These are phyloP conservation scores for Poronia punctata DNA, from an alignment of 495 filamentous ascomycete species.

Conservation along the genomic window DNA sequence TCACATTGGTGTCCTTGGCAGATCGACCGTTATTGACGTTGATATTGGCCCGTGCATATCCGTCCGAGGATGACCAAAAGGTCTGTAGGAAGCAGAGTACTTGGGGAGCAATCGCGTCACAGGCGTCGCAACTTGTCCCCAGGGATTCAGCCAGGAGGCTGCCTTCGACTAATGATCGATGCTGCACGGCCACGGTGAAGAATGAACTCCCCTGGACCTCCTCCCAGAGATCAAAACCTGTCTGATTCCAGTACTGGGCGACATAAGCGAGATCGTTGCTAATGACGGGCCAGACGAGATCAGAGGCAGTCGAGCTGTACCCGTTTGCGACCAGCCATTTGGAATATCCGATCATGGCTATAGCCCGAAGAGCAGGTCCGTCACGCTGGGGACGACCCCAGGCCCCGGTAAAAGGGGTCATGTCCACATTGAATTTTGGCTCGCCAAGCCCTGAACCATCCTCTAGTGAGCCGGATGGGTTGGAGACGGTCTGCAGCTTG, in stretches of 20 bases:
- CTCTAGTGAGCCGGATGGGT: constrained; percentile 50
- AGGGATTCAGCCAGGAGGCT: constrained; percentile 45
- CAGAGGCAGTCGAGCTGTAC: constrained; percentile 31
- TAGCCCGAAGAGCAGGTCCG: constrained; percentile 63
- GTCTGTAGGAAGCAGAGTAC: constrained; percentile 54
- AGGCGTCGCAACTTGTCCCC: constrained; percentile 37
- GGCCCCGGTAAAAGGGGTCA: constrained; percentile 50
- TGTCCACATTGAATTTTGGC: constrained; percentile 54
- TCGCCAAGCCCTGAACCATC: constrained; percentile 51
- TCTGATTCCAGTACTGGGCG: constrained; percentile 63
- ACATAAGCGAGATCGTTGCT: constrained; percentile 65
- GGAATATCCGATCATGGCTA: constrained; percentile 43
- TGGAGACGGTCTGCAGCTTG: constrained; percentile 53
- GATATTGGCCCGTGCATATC: constrained; percentile 53
- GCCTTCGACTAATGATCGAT: constrained; percentile 57
- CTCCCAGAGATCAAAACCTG: constrained; percentile 68
- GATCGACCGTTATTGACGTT: constrained; percentile 41
- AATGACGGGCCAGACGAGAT: constrained; percentile 54
- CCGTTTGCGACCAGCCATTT: constrained; percentile 44
- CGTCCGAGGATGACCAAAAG: constrained; percentile 53
- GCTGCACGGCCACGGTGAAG: constrained; percentile 40
- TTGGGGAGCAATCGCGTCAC: constrained; percentile 50
- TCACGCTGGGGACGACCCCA: constrained; percentile 72
- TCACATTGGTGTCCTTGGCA: constrained; percentile 56
- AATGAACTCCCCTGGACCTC: constrained; percentile 58